phyloP scores from a whole-genome alignment of 139 green algal genomes.

The Volvox reticuliferus region DNA sequence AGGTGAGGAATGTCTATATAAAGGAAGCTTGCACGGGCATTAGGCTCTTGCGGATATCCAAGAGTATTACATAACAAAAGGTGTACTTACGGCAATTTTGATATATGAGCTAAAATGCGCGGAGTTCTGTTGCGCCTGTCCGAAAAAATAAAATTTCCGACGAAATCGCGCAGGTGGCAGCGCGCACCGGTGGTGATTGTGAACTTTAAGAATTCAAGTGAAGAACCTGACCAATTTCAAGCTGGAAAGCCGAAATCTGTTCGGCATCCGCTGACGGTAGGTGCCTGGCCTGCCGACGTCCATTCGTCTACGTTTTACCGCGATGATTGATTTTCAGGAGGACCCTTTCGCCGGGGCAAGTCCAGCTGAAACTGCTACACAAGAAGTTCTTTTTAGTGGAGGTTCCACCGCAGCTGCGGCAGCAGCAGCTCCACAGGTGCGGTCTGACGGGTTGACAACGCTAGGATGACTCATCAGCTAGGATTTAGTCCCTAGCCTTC shows the following conservation, averaged over 20 bases:
- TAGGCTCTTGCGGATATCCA: too few species aligned
- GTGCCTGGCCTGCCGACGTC: background rate
- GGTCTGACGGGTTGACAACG: background rate
- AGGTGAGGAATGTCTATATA: too few species aligned
- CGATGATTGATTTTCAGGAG: slow-evolving; percentile 13
- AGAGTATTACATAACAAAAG: too few species aligned
- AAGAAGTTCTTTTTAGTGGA: background rate
- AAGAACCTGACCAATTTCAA: background rate
- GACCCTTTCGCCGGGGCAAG: background rate
- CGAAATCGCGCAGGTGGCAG: slow-evolving; percentile 4
- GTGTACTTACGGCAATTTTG: too few species aligned
- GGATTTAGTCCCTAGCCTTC: background rate
- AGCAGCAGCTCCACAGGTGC: slow-evolving; percentile 2
- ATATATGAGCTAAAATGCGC: too few species aligned
- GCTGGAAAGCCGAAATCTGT: background rate
- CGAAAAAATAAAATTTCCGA: background rate
- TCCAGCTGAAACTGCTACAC: slow-evolving; percentile 32
- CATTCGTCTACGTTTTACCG: background rate
- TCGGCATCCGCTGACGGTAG: slow-evolving; percentile 41
- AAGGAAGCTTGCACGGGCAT: too few species aligned
- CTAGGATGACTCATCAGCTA: background rate
- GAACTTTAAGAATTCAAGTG: slow-evolving; percentile 17
- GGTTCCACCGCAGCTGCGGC: background rate
- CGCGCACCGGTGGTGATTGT: slow-evolving; percentile 16
- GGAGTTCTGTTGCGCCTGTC: slow-evolving; percentile 5